Evolutionary conservation across 495 filamentous ascomycete genomes (phyloP).

Genomic region (Podospora tetraspora): DNA sequence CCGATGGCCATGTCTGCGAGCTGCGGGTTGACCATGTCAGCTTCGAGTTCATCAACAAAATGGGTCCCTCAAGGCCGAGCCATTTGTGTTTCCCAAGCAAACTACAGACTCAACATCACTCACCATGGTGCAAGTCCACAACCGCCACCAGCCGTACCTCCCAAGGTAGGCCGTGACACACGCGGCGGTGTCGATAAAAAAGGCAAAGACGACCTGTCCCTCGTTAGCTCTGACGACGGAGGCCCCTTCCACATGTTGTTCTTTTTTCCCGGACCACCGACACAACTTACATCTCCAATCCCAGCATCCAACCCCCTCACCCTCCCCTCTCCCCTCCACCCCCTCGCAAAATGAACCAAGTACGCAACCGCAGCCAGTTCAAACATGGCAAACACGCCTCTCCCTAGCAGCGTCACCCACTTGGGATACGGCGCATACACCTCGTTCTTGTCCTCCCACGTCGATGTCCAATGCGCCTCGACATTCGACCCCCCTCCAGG

Average conservation of each 20-base stretch:
- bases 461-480: background rate
- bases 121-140: background rate
- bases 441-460: background rate
- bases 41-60: background rate
- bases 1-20: background rate
- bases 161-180: background rate
- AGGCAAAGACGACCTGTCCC: background rate
- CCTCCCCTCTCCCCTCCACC: background rate
- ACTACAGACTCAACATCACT: too few relatives aligned
- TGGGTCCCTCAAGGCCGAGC: too few relatives aligned
- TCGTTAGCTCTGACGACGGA: too few relatives aligned
- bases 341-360: background rate
- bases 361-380: background rate
- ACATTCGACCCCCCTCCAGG: background rate
- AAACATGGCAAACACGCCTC: background rate
- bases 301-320: background rate
- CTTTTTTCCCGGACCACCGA: background rate
- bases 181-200: background rate
- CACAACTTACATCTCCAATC: background rate
- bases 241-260: background rate
- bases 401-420: background rate
- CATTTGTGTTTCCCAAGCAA: too few relatives aligned
- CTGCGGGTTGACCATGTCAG: background rate
- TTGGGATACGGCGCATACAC: background rate
- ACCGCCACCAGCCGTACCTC: background rate